Evolutionary conservation across 139 green algal genomes (phyloP).

Genomic region (Chlorella sp.): DNA sequence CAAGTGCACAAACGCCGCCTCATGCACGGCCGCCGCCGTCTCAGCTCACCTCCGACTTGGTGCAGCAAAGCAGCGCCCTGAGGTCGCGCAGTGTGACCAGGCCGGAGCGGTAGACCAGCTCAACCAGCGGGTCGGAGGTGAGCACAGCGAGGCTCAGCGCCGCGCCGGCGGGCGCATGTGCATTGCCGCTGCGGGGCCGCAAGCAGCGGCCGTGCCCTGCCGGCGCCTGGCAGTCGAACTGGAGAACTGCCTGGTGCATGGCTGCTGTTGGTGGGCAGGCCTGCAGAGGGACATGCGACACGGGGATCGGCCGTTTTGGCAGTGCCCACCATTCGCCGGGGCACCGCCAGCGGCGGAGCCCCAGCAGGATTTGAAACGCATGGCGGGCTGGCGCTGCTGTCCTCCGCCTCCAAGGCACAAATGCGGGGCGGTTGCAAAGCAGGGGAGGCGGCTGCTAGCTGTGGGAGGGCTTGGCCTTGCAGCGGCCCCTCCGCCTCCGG

Average conservation of each 20-base stretch:
- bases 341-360: no score
- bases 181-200: neutral
- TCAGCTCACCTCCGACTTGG: neutral
- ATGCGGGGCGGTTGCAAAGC: no score
- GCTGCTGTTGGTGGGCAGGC: neutral
- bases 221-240: neutral
- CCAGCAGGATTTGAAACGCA: no score
- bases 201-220: neutral
- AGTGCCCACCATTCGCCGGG: no score
- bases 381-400: no score
- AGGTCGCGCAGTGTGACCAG: conserved; percentile 23
- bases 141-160: conserved; percentile 8
- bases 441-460: no score
- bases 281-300: neutral
- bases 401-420: no score
- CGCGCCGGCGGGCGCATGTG: neutral
- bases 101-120: conserved; percentile 8
- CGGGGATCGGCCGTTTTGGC: no score
- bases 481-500: no score
- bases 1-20: no score
- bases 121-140: conserved; percentile 13
- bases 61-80: neutral
- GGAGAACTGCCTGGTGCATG: conserved; percentile 3
- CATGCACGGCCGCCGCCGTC: neutral
- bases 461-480: no score